Base-by-base conservation (phyloP, 352 stramenopile genomes). In the Phytophthora crassamura region DNA sequence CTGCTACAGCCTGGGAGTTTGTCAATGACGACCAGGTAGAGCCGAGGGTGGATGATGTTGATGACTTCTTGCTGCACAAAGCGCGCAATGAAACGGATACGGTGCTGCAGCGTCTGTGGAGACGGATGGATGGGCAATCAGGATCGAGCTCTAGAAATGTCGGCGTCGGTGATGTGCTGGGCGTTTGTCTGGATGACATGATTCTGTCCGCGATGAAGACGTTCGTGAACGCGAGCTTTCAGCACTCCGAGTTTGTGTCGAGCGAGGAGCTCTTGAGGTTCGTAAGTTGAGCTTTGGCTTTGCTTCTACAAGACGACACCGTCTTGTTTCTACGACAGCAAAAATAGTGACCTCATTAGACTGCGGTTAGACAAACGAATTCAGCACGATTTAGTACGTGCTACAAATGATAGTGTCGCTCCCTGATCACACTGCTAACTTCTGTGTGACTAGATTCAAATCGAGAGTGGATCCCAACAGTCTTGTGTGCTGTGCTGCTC, bases 371-470 rank as follows among this genome's bases (percentile, higher is more conserved):
- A 22, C 12, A 52, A 52, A 52, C 45, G 45, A 16, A 52, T 20
- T 39, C 45, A 38, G 25, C 28, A 52, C 30, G 28, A 52, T 7
- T 28, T 32, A 16, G 45, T 39, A 39, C 14, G 45, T 52, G 45
- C 12, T 46, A 28, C n/a, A 10, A 46, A 28, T 28, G 8, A 28
- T 3, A 9, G 28, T 12, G 45, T 15, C 25, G 30, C n/a, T n/a
- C n/a, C n/a, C 28, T 52, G n/a, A 40, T 39, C 25, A 11, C 14
- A 14, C 16, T 22, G n/a, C 12, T 20, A 7, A 52, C 16, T 39
- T 40, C 25, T 28, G 45, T 20, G n/a, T n/a, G n/a, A n/a, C 10
- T 52, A 40, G 45, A n/a, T 52, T 36, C 45, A 52, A 52, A 52
- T 52, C 45, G 28, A 52, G 12, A 30, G 38, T n/a, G 30, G 38